These are phyloP conservation scores for Panicum miliaceum DNA, from an alignment of 176 grass and related monocot genomes.

Conservation along the genomic window DNA sequence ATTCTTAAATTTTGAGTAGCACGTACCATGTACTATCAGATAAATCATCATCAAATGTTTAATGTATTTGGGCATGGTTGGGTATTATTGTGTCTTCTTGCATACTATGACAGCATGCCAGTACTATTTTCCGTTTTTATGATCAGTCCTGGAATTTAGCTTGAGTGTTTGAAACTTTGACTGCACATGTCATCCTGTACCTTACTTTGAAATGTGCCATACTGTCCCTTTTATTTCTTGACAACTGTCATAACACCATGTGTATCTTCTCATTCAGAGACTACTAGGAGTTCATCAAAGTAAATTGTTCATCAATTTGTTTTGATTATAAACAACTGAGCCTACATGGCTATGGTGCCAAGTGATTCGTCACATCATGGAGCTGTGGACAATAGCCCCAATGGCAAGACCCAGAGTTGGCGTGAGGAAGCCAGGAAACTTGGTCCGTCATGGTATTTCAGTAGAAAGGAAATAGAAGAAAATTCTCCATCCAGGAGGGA, in stretches of 20 bases:
- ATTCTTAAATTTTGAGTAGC: slow-evolving; percentile 1
- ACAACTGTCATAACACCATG: slow-evolving; percentile 3
- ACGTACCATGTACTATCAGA: slow-evolving; percentile 16
- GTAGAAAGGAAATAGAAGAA: slow-evolving; percentile 91
- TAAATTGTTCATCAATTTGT: slow-evolving; percentile 37
- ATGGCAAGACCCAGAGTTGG: slow-evolving; percentile 35
- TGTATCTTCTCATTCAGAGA: slow-evolving; percentile 25
- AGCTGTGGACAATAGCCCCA: slow-evolving; percentile 62
- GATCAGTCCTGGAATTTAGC: background rate
- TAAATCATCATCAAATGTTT: slow-evolving; percentile 4
- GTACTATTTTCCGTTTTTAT: slow-evolving; percentile 1
- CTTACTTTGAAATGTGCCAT: slow-evolving; percentile 3
- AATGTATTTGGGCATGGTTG: background rate
- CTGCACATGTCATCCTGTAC: background rate
- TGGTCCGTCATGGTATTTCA: slow-evolving; percentile 89
- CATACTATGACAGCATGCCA: background rate
- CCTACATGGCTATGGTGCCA: slow-evolving; percentile 55
- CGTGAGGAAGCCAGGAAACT: slow-evolving; percentile 52
- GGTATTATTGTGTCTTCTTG: background rate
- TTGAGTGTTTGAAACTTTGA: background rate
- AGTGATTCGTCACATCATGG: slow-evolving; percentile 53
- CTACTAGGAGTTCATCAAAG: slow-evolving; percentile 12
- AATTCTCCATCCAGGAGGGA: slow-evolving; percentile 86
- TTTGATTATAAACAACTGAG: slow-evolving; percentile 31
- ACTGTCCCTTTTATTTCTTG: background rate